Conservation (phyloP, 176 grass and related monocot species). For the Carex pumila region DNA sequence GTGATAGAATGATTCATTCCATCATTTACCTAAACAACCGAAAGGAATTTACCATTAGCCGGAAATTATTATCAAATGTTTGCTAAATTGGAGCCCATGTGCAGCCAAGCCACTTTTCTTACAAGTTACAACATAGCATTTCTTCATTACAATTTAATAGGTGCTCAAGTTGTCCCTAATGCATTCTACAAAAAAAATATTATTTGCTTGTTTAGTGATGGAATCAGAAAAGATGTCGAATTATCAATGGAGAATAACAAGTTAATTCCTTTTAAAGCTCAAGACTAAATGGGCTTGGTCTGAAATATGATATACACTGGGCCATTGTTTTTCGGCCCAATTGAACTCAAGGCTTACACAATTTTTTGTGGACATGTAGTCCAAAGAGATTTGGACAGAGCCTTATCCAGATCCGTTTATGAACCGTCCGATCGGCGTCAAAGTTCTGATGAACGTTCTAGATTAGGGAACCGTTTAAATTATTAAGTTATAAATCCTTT, state of each 20-base stretch:
- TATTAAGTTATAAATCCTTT: too few species aligned
- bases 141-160: background rate
- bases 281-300: background rate
- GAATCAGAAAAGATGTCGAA: background rate
- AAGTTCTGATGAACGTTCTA: too few species aligned
- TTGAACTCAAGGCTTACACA: too few species aligned
- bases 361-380: too few species aligned
- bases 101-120: background rate
- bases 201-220: background rate
- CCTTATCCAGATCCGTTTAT: too few species aligned
- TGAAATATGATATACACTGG: background rate
- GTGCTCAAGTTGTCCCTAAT: background rate
- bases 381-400: too few species aligned
- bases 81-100: conserved; percentile 18
- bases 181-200: background rate
- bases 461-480: too few species aligned
- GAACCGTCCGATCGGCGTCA: too few species aligned
- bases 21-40: conserved; percentile 12
- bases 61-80: conserved; percentile 9
- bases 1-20: conserved; percentile 24
- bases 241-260: background rate
- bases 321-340: background rate
- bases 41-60: conserved; percentile 19
- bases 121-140: background rate
- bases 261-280: background rate